Evolutionary conservation across 2,329 filamentous ascomycete species (phyloP).

Genomic region (Diaporthe citriasiana): DNA sequence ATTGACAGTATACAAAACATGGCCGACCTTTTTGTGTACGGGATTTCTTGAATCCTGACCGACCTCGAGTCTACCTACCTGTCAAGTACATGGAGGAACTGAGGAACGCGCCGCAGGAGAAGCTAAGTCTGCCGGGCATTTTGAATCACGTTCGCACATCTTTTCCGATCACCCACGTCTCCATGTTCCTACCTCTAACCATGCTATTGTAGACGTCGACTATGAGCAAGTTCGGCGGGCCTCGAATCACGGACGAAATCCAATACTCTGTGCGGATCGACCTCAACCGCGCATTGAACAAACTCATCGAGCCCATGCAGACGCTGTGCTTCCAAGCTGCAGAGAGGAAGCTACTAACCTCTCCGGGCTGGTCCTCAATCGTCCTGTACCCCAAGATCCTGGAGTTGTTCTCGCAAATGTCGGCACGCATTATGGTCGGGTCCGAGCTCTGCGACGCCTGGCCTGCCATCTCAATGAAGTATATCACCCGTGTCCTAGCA

Average conservation of each 20-base stretch:
- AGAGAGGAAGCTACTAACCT: background rate
- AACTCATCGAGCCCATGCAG: slow-evolving; percentile 32
- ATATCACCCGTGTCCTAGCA: slow-evolving; percentile 42
- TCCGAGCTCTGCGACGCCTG: slow-evolving; percentile 44
- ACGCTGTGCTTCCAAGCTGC: slow-evolving; percentile 1
- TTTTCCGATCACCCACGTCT: background rate
- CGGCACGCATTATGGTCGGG: slow-evolving; percentile 45
- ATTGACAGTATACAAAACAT: slow-evolving; percentile 2
- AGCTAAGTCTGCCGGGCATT: slow-evolving; percentile 13
- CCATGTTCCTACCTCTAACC: background rate
- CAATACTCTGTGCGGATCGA: background rate
- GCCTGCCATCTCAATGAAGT: slow-evolving; percentile 42
- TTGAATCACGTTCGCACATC: background rate
- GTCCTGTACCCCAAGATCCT: slow-evolving; percentile 30
- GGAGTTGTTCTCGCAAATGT: slow-evolving; percentile 38
- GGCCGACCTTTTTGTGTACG: slow-evolving; percentile 16
- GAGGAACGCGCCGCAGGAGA: slow-evolving; percentile 26
- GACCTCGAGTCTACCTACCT: slow-evolving; percentile 26
- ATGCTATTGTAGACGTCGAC: background rate
- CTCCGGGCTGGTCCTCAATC: slow-evolving; percentile 20
- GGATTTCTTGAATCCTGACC: slow-evolving; percentile 2
- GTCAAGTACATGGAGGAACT: slow-evolving; percentile 26
- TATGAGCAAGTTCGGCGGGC: slow-evolving; percentile 4
- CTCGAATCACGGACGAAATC: slow-evolving; percentile 25
- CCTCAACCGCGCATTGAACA: slow-evolving; percentile 29